A percentile compares a stretch with the other conserved stretches of the same genome.
Conservation (phyloP, 2,329 filamentous ascomycete genomes). For the Xylaria hypoxylon region DNA sequence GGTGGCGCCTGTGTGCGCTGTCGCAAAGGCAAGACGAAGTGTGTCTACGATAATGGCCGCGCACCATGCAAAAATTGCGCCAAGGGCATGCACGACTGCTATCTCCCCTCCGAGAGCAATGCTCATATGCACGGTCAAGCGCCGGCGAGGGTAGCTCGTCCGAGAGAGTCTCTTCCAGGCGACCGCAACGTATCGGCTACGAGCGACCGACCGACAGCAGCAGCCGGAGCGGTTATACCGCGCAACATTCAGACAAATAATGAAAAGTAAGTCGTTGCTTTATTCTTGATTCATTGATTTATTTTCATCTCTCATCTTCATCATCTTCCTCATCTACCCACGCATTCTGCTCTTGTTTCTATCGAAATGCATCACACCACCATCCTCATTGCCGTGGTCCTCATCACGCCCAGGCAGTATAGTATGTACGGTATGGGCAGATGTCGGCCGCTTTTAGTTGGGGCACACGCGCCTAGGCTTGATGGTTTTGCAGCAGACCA, state of each 20-base stretch:
- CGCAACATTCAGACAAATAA: conserved; percentile 60
- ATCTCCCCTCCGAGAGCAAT: conserved; percentile 70
- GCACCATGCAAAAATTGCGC: conserved; percentile 73
- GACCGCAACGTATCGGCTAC: conserved; percentile 60
- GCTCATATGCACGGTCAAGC: conserved; percentile 70
- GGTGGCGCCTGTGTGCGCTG: conserved; percentile 72
- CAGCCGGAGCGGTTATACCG: conserved; percentile 56
- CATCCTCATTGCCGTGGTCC: conserved; percentile 8
- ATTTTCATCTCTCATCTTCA: conserved; percentile 16
- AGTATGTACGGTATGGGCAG: not conserved
- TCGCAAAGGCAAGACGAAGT: conserved; percentile 73
- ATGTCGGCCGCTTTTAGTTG: conserved; percentile 26
- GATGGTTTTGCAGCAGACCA: conserved; percentile 26
- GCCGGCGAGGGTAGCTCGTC: conserved; percentile 64
- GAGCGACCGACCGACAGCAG: conserved; percentile 60
- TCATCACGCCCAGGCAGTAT: conserved; percentile 5
- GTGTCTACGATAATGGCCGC: conserved; percentile 71
- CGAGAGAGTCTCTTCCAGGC: conserved; percentile 66
- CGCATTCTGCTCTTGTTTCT: not conserved
- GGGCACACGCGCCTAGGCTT: conserved; percentile 31
- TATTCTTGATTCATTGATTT: conserved; percentile 9
- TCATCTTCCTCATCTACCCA: not conserved
- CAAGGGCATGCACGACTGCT: conserved; percentile 73
- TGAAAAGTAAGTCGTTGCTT: conserved; percentile 66
- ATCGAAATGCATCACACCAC: not conserved